Base-by-base conservation (phyloP, 2,329 filamentous ascomycete species). In the Calonectria hawksworthii region DNA sequence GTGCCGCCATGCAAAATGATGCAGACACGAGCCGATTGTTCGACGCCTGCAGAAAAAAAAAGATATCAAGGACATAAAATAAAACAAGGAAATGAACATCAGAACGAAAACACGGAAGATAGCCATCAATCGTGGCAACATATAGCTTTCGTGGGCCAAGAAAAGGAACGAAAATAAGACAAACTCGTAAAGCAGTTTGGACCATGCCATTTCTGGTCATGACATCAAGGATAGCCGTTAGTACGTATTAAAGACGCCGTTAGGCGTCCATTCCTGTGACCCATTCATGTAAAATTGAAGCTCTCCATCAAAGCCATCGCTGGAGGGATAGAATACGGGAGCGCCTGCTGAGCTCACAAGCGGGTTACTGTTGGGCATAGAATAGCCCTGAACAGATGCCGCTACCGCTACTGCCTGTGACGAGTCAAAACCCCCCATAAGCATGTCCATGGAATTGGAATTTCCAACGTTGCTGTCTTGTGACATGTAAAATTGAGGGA, bases 291-390 rank as follows among this genome's bases (percentile, higher is more conserved):
- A 87, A 61, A 84, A 85, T 74, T 87, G 86, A 67, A 90, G 78
- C 78, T 89, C 88, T 11, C 80, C 83, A 75, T 88, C 86, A 73
- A 86, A 90, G 2, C 88, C 88, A 70, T 89, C 88, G 54, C 85
- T 85, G 10, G 82, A 79, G n/a, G 84, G 83, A 3, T 80, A 75
- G 26, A 77, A 73, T 13, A 56, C 41, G 34, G 41, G 14, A 34
- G 47, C 38, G 18, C 51, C 30, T 11, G 50, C 32, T 4, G 67
- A 61, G 7, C 26, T 54, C 23, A 52, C 51, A 41, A 70, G 50
- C 41, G 77, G 32, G 44, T 72, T 70, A 30, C 64, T 65, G 34
- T 75, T 76, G 8, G 77, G 51, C 41, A 74, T 50, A 21, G 70
- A 41, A 70, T 81, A 82, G 26, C 68, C 36, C 38, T 77, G 75